These are phyloP conservation scores for Cytidiella melzeri DNA, from an alignment of 768 basidiomycete species.

Conservation along the genomic window DNA sequence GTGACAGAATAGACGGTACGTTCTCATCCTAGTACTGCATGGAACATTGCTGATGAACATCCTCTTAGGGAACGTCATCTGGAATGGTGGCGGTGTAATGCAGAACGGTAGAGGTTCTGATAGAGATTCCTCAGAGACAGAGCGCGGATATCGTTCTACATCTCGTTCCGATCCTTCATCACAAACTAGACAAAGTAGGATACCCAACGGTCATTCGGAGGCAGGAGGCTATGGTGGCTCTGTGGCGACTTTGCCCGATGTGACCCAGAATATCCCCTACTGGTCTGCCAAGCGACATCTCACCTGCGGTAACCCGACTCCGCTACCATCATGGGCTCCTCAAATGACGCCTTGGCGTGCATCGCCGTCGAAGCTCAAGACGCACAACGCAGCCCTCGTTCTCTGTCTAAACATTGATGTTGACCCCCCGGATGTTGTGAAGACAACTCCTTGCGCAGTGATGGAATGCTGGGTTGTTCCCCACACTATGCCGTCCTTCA, in stretches of 20 bases:
- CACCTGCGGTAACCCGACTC: constrained; percentile 82
- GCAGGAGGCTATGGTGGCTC: constrained; percentile 23
- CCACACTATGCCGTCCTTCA: constrained; percentile 82
- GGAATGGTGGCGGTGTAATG: constrained; percentile 8
- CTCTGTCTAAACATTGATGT: constrained; percentile 96
- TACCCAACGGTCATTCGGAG: constrained; percentile 24
- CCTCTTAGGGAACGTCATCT: neutral
- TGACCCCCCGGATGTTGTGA: constrained; percentile 95
- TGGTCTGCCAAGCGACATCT: constrained; percentile 89
- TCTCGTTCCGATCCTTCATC: constrained; percentile 26
- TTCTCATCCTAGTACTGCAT: neutral
- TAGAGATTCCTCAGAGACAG: constrained; percentile 26
- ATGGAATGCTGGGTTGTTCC: constrained; percentile 98
- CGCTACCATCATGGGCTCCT: constrained; percentile 57
- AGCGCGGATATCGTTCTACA: constrained; percentile 27
- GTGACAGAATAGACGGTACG: constrained; percentile 8
- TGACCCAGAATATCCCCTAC: constrained; percentile 64
- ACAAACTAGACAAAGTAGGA: constrained; percentile 15
- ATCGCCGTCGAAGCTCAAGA: constrained; percentile 82
- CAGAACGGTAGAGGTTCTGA: constrained; percentile 17
- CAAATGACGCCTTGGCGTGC: constrained; percentile 77
- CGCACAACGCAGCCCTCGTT: constrained; percentile 81
- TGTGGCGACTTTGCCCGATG: constrained; percentile 28
- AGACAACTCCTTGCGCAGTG: constrained; percentile 92
- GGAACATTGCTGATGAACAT: neutral